Conservation (phyloP, 106 monocot species). For the Hemerocallis citrina region DNA sequence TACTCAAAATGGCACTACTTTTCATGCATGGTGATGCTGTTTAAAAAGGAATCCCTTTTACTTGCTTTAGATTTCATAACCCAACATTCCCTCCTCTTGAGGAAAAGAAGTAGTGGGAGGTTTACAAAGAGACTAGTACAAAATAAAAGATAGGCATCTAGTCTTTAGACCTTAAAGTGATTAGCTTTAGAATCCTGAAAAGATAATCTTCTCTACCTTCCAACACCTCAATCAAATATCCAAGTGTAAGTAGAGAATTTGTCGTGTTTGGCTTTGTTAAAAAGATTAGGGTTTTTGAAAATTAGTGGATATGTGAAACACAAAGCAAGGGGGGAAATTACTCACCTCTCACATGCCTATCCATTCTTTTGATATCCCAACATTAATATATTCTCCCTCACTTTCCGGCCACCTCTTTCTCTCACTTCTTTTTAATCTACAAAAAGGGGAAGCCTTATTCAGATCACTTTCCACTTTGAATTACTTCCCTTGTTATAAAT, state of each 20-base stretch:
- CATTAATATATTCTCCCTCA: conserved; percentile 30
- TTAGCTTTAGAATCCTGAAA: conserved; percentile 42
- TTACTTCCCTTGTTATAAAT: conserved; percentile 2
- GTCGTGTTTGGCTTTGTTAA: conserved; percentile 14
- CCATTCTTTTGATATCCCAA: conserved; percentile 15
- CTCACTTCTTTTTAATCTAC: conserved; percentile 9
- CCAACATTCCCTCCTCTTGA: conserved; percentile 33
- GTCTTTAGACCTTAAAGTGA: conserved; percentile 36
- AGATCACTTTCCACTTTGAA: conserved; percentile 8
- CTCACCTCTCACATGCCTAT: conserved; percentile 21
- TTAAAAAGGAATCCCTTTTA: conserved; percentile 31
- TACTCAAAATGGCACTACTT: conserved; percentile 40
- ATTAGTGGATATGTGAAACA: conserved; percentile 6
- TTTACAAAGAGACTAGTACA: conserved; percentile 33
- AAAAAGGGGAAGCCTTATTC: conserved; percentile 17
- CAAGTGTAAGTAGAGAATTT: conserved; percentile 29
- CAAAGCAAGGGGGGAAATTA: background rate
- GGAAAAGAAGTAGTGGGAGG: conserved; percentile 31
- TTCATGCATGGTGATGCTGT: conserved; percentile 48
- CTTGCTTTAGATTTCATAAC: conserved; percentile 36
- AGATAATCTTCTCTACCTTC: conserved; percentile 36
- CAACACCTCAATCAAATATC: conserved; percentile 17
- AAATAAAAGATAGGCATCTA: conserved; percentile 57
- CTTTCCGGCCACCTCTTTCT: conserved; percentile 11
- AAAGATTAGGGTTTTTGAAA: conserved; percentile 8